Evolutionary conservation across 225 moss, liverwort and hornwort genomes (phyloP).

Genomic region (Physcomitrellopsis africana): DNA sequence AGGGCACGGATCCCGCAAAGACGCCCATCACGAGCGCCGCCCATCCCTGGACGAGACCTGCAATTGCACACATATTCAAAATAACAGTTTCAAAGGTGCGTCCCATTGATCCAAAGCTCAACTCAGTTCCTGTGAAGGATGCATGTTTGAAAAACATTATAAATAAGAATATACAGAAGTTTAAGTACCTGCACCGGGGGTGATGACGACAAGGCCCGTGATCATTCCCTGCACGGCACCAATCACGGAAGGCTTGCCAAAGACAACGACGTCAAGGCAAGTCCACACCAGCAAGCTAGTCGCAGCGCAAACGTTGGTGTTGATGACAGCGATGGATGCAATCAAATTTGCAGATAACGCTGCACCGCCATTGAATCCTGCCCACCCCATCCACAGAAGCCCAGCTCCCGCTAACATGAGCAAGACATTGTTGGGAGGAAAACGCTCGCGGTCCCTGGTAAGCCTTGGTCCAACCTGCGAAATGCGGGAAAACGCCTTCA

Average conservation of each 20-base stretch:
- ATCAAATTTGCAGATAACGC: conserved; percentile 41
- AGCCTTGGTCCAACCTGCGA: conserved; percentile 46
- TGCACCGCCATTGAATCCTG: conserved; percentile 59
- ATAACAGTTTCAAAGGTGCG: not conserved
- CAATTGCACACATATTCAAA: not conserved
- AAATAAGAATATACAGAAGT: not conserved
- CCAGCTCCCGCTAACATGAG: conserved; percentile 61
- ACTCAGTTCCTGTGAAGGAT: not conserved
- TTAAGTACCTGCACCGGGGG: conserved; percentile 43
- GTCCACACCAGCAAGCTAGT: conserved; percentile 61
- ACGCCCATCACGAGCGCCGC: conserved; percentile 57
- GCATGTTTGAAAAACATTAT: not conserved
- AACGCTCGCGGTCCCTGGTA: conserved; percentile 49
- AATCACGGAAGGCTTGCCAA: conserved; percentile 54
- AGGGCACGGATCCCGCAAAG: conserved; percentile 48
- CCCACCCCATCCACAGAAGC: conserved; percentile 56
- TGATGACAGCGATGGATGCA: conserved; percentile 48
- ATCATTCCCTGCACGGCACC: conserved; percentile 63
- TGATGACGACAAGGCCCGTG: conserved; percentile 57
- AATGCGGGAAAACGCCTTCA: too few relatives aligned
- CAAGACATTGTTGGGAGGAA: conserved; percentile 57
- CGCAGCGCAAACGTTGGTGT: conserved; percentile 52
- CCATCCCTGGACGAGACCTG: conserved; percentile 54
- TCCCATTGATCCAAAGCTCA: not conserved
- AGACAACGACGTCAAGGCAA: conserved; percentile 40